Conservation (phyloP, 73 alveolate species). For the Symbiodinium pilosum region DNA sequence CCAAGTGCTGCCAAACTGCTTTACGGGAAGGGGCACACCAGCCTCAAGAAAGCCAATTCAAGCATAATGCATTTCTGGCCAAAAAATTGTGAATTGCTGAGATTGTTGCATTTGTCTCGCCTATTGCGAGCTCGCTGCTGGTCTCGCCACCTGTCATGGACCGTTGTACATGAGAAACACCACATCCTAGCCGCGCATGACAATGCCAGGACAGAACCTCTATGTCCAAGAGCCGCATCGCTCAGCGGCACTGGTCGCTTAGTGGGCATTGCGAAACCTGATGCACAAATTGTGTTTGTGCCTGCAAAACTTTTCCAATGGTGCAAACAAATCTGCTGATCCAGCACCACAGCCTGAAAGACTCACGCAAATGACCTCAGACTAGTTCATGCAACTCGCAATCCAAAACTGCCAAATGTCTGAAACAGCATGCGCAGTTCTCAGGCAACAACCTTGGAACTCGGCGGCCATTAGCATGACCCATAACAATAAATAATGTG, state of each 20-base stretch:
- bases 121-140: constrained; percentile 55
- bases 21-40: constrained; percentile 75
- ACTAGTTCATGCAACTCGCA: neutral
- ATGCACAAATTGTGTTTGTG: neutral
- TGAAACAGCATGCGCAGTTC: too few relatives aligned
- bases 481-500: neutral
- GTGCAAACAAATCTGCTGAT: too few relatives aligned
- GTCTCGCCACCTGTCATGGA: neutral
- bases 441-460: neutral
- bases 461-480: neutral
- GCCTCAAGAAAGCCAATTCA: neutral
- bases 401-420: neutral
- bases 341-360: neutral
- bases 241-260: constrained; percentile 81
- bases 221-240: constrained; percentile 93
- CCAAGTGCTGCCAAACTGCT: neutral
- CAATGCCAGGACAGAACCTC: constrained; percentile 1
- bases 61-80: too few relatives aligned
- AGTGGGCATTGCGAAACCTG: constrained; percentile 83
- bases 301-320: neutral
- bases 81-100: too few relatives aligned
- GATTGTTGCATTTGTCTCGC: constrained; percentile 53
- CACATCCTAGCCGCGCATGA: too few relatives aligned
- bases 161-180: too few relatives aligned
- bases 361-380: constrained; percentile 7